Evolutionary conservation across 2,329 filamentous ascomycete genomes (phyloP).

Genomic region (Botryotinia globosa): DNA sequence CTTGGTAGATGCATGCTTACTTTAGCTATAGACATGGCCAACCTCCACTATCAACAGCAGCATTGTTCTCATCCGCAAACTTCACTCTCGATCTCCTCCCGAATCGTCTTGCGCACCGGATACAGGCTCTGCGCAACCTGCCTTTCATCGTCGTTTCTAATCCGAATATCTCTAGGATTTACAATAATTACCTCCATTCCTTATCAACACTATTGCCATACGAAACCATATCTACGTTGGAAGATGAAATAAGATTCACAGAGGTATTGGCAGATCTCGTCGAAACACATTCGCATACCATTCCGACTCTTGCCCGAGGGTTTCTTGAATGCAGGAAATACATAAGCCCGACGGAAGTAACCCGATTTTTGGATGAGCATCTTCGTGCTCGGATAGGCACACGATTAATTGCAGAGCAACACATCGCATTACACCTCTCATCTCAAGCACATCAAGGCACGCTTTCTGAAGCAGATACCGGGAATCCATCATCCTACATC

Average conservation of each 20-base stretch:
- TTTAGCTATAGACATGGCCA: constrained; percentile 55
- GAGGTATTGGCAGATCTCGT: constrained; percentile 94
- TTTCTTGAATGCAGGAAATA: constrained; percentile 94
- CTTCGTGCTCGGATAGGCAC: constrained; percentile 92
- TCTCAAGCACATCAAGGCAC: constrained; percentile 69
- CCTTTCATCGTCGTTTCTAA: constrained; percentile 99
- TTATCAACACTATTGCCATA: constrained; percentile 88
- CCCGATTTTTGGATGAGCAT: constrained; percentile 88
- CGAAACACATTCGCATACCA: constrained; percentile 89
- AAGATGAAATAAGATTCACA: constrained; percentile 89
- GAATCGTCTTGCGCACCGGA: constrained; percentile 87
- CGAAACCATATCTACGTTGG: constrained; percentile 64
- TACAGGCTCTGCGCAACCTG: constrained; percentile 87
- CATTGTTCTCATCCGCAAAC: constrained; percentile 86
- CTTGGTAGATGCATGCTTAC: no score
- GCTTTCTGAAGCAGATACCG: constrained; percentile 33
- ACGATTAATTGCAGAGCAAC: constrained; percentile 90
- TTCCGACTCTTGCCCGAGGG: constrained; percentile 84
- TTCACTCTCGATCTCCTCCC: constrained; percentile 92
- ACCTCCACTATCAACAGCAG: constrained; percentile 75
- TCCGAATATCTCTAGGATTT: constrained; percentile 88
- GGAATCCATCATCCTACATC: constrained; percentile 62
- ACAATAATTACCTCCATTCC: constrained; percentile 93
- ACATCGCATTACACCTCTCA: constrained; percentile 82
- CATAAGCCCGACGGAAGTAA: constrained; percentile 79